Conservation (phyloP, 257 asterid species). For the Nicotiana attenuata region DNA sequence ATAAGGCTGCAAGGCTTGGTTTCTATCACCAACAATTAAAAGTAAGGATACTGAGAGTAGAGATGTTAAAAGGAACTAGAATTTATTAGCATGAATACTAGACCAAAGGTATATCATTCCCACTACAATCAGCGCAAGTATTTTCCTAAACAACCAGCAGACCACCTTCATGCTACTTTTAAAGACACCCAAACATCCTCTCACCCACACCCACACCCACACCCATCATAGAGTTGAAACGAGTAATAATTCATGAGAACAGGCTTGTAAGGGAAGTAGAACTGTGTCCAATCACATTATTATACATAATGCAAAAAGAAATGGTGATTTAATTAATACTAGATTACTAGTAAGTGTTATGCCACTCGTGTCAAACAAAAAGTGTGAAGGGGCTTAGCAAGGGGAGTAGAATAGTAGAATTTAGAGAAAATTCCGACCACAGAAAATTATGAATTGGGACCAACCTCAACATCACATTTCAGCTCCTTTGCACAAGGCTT, state of each 20-base stretch:
- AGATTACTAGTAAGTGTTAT: neutral
- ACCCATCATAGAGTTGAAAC: neutral
- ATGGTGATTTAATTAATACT: neutral
- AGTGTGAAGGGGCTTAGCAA: neutral
- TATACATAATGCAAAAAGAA: neutral
- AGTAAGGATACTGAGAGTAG: neutral
- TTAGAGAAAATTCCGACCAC: neutral
- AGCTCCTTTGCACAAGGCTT: slow-evolving; percentile 97
- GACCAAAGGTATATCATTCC: neutral
- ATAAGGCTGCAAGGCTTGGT: neutral
- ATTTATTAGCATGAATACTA: neutral
- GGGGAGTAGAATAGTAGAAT: neutral
- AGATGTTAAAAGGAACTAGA: neutral
- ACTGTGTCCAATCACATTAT: neutral
- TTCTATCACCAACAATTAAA: neutral
- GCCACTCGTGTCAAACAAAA: neutral
- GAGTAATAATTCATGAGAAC: neutral
- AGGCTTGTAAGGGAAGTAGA: neutral
- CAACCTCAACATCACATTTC: slow-evolving; percentile 98
- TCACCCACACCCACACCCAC: slow-evolving; percentile 7
- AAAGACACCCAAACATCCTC: neutral
- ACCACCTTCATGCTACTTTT: neutral
- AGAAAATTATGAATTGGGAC: slow-evolving; percentile 9
- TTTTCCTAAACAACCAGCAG: neutral
- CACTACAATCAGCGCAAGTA: neutral